Conservation (phyloP, 2,329 filamentous ascomycete species). For the Stachybotrys chartarum region DNA sequence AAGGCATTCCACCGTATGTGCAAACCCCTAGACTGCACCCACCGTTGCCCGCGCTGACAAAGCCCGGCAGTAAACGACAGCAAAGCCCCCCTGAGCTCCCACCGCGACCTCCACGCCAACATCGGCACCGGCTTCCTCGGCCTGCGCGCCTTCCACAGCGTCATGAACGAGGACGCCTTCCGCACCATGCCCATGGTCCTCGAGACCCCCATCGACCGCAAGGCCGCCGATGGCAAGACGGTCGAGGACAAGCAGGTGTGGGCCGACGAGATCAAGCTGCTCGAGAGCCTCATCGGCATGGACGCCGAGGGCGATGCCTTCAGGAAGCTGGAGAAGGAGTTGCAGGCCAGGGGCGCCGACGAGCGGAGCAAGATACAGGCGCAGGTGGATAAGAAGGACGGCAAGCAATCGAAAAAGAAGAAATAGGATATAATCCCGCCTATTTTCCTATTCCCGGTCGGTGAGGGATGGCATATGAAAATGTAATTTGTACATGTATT, state of each 20-base stretch:
- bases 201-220: constrained; percentile 85
- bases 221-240: constrained; percentile 56
- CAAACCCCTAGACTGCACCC: not conserved
- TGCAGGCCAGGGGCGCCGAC: constrained; percentile 60
- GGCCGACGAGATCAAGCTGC: constrained; percentile 89
- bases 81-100: constrained; percentile 77
- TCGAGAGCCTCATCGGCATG: constrained; percentile 83
- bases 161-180: constrained; percentile 77
- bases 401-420: constrained; percentile 43
- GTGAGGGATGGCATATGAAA: no score
- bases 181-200: constrained; percentile 82
- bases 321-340: constrained; percentile 49
- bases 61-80: constrained; percentile 68
- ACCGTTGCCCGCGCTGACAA: not conserved
- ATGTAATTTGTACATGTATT: not conserved
- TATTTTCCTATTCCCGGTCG: no score
- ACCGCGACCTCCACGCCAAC: constrained; percentile 88
- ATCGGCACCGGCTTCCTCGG: constrained; percentile 94
- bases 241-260: constrained; percentile 77
- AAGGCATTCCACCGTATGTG: constrained; percentile 64
- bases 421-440: constrained; percentile 8
- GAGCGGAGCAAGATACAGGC: constrained; percentile 72
- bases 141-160: constrained; percentile 78
- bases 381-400: constrained; percentile 69
- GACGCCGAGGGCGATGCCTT: constrained; percentile 72